These are phyloP conservation scores for Aspergillus amoenus DNA, from an alignment of 2,329 filamentous ascomycete species.

Conservation along the genomic window DNA sequence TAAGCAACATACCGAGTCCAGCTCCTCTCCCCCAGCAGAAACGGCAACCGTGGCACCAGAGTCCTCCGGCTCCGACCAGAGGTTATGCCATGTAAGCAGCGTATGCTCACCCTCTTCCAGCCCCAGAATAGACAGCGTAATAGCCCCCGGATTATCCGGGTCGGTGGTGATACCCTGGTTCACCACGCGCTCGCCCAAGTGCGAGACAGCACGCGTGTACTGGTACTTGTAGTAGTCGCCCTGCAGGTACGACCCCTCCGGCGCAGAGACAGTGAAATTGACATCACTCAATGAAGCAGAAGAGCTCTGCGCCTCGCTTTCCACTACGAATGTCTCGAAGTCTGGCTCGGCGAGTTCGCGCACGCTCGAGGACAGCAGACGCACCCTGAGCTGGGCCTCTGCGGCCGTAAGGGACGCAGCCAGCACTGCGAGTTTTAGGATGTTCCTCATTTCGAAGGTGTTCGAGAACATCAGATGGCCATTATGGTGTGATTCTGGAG, in stretches of 20 bases:
- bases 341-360: conserved; percentile 4
- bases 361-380: conserved; percentile 3
- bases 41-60: neutral
- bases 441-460: neutral
- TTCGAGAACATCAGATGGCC: neutral
- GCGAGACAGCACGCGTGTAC: conserved; percentile 10
- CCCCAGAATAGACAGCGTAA: conserved; percentile 1
- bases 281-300: neutral
- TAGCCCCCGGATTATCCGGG: conserved; percentile 1
- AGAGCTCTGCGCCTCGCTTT: conserved; percentile 5
- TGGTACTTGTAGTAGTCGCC: conserved; percentile 13
- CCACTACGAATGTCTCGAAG: conserved; percentile 5
- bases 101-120: conserved; percentile 9
- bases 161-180: conserved; percentile 9
- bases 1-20: neutral
- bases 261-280: neutral
- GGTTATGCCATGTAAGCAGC: conserved; percentile 11
- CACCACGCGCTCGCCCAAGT: conserved; percentile 12
- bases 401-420: neutral
- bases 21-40: conserved; percentile 1
- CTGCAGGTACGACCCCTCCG: conserved; percentile 5
- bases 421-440: neutral
- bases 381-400: conserved; percentile 6
- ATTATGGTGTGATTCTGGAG: too few species aligned
- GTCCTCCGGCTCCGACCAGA: conserved; percentile 2